Evolutionary conservation across 2,329 filamentous ascomycete species (phyloP), one percentile per base, ranked within the genome.

Genomic region (Arthrobotrys pseudoclavata): DNA sequence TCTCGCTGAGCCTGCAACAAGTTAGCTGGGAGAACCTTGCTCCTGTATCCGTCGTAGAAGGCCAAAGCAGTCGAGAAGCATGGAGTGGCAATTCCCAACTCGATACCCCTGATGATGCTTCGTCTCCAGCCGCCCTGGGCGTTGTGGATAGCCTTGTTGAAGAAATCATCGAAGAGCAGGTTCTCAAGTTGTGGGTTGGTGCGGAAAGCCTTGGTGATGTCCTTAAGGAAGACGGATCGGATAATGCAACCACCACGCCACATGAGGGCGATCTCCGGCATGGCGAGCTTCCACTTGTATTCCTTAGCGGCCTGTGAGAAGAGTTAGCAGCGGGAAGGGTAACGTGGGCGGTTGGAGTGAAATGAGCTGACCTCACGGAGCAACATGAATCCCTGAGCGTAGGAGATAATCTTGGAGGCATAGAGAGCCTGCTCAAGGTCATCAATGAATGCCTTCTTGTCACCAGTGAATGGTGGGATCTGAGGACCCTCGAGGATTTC

Each of bases 201-300:
- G 87, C 95, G 95, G 90, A 97, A 99, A 67, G 96, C 96, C 81
- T 91, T 91, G 82, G 96, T 99, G 87, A 99, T 99, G 85, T 99
- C 95, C 91, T 98, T 98, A 81, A 99, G 88, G 93, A 99, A 99
- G 84, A 99, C 96, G 81, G 96, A 98, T 86, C 96, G 95, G 87
- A 99, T 99, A 83, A 99, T 99, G 90, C 96, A 99, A 82, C 96
- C 96, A 87, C 96, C 96, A 85, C 96, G 93, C 96, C 96, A 99
- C 96, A 99, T 99, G 84, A 99, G 92, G 82, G 96, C 96, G 84
- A 99, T 99, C 83, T 96, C 97, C 81, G 96, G 96, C 92, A 98
- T 98, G 92, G 99, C 97, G 82, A 99, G 91, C 90, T 97, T 97
- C 96, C 96, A 99, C 82, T 87, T 86, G 88, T 96, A 99, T 86